Evolutionary conservation across 768 basidiomycete genomes (phyloP).

Genomic region (Pluteus cervinus): DNA sequence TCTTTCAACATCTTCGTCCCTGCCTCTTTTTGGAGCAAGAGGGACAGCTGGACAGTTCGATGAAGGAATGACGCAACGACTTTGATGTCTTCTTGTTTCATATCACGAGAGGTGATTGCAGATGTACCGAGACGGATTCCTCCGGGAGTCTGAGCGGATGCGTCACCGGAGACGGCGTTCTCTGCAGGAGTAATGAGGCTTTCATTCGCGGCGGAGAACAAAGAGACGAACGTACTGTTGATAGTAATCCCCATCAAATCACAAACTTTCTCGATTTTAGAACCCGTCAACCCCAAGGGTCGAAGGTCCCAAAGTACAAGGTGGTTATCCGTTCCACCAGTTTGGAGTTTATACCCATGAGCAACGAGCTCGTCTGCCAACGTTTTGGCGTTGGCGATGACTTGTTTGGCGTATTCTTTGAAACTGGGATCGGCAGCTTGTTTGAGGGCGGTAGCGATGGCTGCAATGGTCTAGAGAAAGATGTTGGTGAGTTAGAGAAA

Average conservation of each 20-base stretch:
- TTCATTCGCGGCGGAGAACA: background rate
- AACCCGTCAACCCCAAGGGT: slow-evolving; percentile 92
- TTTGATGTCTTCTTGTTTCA: slow-evolving; percentile 84
- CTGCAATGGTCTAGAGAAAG: slow-evolving; percentile 76
- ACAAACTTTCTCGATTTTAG: slow-evolving; percentile 98
- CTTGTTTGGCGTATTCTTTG: slow-evolving; percentile 91
- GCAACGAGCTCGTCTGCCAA: slow-evolving; percentile 66
- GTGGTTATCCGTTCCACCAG: slow-evolving; percentile 95
- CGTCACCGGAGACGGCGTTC: slow-evolving; percentile 96
- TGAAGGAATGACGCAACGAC: slow-evolving; percentile 87
- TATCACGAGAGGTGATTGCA: slow-evolving; percentile 90
- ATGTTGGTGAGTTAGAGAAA: background rate
- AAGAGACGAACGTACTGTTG: slow-evolving; percentile 60
- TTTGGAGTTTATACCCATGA: slow-evolving; percentile 94
- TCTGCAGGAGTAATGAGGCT: slow-evolving; percentile 37
- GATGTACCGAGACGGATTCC: slow-evolving; percentile 96
- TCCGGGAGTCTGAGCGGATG: slow-evolving; percentile 91
- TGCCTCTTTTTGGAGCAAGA: slow-evolving; percentile 89
- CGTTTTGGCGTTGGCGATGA: slow-evolving; percentile 80
- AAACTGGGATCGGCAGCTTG: slow-evolving; percentile 89
- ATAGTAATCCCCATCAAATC: slow-evolving; percentile 96
- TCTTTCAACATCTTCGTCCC: slow-evolving; percentile 94
- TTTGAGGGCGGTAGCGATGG: slow-evolving; percentile 85
- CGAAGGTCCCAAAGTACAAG: slow-evolving; percentile 97
- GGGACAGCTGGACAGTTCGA: slow-evolving; percentile 88